phyloP scores from a whole-genome alignment of 345 rosid genomes.

The Gossypium sturtianum region DNA sequence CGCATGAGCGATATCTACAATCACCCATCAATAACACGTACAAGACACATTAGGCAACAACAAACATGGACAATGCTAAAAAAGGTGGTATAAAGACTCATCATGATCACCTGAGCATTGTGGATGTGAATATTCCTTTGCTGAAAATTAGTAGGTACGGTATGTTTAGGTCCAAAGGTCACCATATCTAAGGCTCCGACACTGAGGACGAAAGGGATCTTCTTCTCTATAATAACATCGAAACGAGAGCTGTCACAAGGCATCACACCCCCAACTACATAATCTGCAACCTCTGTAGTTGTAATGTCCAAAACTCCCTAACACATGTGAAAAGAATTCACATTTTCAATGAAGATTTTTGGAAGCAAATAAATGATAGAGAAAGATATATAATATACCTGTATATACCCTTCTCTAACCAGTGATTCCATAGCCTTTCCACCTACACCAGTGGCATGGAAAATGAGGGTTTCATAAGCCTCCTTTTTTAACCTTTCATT shows the following conservation, averaged over 20 bases:
- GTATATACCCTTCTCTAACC: conserved; percentile 68
- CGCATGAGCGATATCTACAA: conserved; percentile 75
- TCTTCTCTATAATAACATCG: conserved; percentile 61
- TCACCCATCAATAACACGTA: conserved; percentile 7
- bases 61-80: neutral
- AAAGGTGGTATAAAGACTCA: neutral
- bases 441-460: conserved; percentile 91
- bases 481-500: conserved; percentile 50
- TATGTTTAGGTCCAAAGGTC: conserved; percentile 71
- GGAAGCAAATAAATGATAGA: neutral
- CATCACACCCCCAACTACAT: conserved; percentile 87
- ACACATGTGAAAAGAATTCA: conserved; percentile 2
- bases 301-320: conserved; percentile 85
- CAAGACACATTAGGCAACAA: neutral
- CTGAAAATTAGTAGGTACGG: conserved; percentile 62
- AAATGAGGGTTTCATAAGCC: conserved; percentile 76
- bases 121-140: conserved; percentile 68
- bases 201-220: conserved; percentile 76
- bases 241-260: conserved; percentile 86
- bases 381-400: conserved; percentile 33
- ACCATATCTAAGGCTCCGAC: conserved; percentile 93
- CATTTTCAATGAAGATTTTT: neutral
- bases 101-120: conserved; percentile 65
- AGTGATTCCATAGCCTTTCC: conserved; percentile 92
- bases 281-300: conserved; percentile 91